Evolutionary conservation across 139 green algal species (phyloP), one percentile per base, ranked within the genome.

Genomic region (Chlamydomonas schloesseri): DNA sequence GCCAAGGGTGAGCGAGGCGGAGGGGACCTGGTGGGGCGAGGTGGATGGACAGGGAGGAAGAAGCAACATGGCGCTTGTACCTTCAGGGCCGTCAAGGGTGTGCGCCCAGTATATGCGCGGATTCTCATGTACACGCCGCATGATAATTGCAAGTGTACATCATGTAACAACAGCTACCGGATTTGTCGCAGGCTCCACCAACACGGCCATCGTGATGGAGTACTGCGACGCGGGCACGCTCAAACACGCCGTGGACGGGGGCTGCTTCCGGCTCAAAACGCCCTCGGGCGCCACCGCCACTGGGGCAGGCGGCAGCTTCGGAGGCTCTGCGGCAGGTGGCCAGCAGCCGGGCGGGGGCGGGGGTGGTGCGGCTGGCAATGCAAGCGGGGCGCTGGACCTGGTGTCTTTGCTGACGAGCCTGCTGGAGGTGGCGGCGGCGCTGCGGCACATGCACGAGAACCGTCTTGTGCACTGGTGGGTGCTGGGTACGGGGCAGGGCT

Each of bases 161-260:
- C n/a, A n/a, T n/a, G n/a, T n/a, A n/a, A n/a, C n/a, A n/a, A n/a
- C n/a, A n/a, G n/a, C n/a, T n/a, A n/a, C n/a, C n/a, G n/a, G n/a
- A n/a, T n/a, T n/a, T 10, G 18, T 14, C 2, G 20, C 50, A 81
- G 76, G 60, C 42, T 34, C 42, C 28, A 31, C 17, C 37, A 84
- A 84, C 60, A 73, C 64, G 9, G 77, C 64, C 62, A 84, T 84
- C 42, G 42, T 73, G 50, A 73, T 84, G 77, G 76, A 83, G 76
- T 83, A 83, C 60, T 83, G 76, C 28, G 76, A 83, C 15, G 76
- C 76, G 1, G 76, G 76, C 10, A 73, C 73, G 47, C 73, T 81
- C 20, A 81, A 70, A 31, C 73, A 81, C 33, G 73, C 73, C 9
- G 50, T 81, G 23, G 73, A 81, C 33, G 64, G 13, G 10, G 31